Base-by-base conservation (phyloP, 257 asterid species). In the Asclepias syriaca region DNA sequence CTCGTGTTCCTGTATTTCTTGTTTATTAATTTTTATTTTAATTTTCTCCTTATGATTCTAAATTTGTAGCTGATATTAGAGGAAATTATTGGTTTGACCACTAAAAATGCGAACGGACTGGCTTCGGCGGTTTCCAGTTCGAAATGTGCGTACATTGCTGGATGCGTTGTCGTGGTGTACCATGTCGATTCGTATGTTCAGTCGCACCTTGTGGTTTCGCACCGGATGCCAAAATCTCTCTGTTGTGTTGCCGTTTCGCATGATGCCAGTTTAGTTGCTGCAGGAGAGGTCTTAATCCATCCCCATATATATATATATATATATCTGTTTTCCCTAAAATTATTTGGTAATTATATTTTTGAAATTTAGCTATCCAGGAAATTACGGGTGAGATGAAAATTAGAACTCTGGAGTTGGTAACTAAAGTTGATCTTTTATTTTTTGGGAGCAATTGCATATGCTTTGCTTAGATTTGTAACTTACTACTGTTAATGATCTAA, bases 81-180 rank as follows among this genome's bases (percentile, higher is more conserved):
- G 80, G 96, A 89, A 73, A 37, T 87, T 10, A 82, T 87, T n/a
- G 96, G 96, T 13, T 75, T 85, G 72, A 89, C 96, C 45, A 72
- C 87, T 6, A 83, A 71, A 70, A 80, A 84, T 61, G 86, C 85
- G 5, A 87, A 87, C 37, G 96, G 94, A 68, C 64, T 87, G 80
- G 83, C 89, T 51, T 81, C 94, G 19, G 79, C 84, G 80, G 73
- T 56, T 78, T 86, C 85, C 77, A 85, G 76, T 72, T 83, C 94
- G n/a, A 84, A 81, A 68, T 84, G 81, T 29, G 94, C 83, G 8
- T 89, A 84, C 63, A 74, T 83, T 65, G 96, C 94, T 1, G 96
- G 92, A n/a, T 81, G 94, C 64, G 96, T 87, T 71, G 94, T 85
- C 72, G 96, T 89, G 81, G 73, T 86, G 18, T 80, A 81, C 75